A percentile compares a stretch with the other conserved stretches of the same genome.
These are phyloP conservation scores for Blastobotrys parvus DNA, from an alignment of 805 yeast species.

Conservation along the genomic window DNA sequence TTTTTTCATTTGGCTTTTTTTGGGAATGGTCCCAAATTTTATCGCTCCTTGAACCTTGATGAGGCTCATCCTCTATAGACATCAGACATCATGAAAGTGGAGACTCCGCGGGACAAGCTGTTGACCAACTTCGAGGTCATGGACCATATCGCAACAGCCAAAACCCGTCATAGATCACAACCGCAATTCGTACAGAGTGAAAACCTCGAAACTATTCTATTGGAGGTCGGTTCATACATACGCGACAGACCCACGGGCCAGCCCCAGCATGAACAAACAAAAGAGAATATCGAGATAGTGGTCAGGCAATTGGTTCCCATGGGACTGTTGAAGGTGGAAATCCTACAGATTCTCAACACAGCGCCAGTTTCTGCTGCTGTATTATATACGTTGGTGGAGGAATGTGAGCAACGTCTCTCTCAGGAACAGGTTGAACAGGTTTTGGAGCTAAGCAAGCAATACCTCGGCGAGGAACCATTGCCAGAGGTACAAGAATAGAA, in stretches of 20 bases:
- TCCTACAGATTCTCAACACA: conserved; percentile 71
- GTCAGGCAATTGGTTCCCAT: conserved; percentile 37
- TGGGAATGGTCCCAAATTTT: too few relatives aligned
- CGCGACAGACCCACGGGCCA: conserved; percentile 33
- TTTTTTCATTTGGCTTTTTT: too few relatives aligned
- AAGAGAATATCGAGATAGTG: conserved; percentile 29
- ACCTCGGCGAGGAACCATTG: conserved; percentile 25
- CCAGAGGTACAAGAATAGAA: conserved; percentile 15
- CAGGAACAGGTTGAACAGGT: conserved; percentile 57
- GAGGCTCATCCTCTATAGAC: too few relatives aligned
- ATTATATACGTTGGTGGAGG: conserved; percentile 75
- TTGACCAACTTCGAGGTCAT: conserved; percentile 61
- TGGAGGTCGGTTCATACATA: conserved; percentile 31
- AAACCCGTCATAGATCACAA: conserved; percentile 3
- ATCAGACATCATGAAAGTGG: conserved; percentile 33
- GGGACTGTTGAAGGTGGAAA: conserved; percentile 71
- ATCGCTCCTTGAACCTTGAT: too few relatives aligned
- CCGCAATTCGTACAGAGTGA: conserved; percentile 11
- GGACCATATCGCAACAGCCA: conserved; percentile 34
- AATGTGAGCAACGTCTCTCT: conserved; percentile 79
- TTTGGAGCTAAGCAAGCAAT: conserved; percentile 44
- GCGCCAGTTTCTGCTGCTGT: conserved; percentile 76
- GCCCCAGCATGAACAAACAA: conserved; percentile 27
- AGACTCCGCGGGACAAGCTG: conserved; percentile 45
- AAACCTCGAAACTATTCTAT: conserved; percentile 27